A percentile compares a stretch with the other conserved stretches of the same genome.
These are phyloP conservation scores for Mycena rebaudengoi DNA, from an alignment of 768 basidiomycete species.

Conservation along the genomic window DNA sequence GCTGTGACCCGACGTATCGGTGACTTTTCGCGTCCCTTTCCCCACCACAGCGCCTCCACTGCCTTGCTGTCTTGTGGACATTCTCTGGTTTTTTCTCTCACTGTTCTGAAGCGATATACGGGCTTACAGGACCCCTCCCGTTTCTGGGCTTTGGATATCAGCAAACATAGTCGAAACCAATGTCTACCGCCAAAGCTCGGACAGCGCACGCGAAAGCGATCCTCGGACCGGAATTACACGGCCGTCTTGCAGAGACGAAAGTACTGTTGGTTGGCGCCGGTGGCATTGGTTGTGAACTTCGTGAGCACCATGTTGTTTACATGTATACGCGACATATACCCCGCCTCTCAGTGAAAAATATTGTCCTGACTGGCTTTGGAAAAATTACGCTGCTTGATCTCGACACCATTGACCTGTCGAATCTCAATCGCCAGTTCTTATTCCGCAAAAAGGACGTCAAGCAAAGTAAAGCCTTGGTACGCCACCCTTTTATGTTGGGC, in stretches of 20 bases:
- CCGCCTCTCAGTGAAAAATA: constrained; percentile 85
- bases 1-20: too few species aligned
- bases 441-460: constrained; percentile 98
- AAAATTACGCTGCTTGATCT: constrained; percentile 93
- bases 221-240: constrained; percentile 76
- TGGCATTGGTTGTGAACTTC: constrained; percentile 96
- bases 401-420: constrained; percentile 98
- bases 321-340: background rate
- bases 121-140: too few species aligned
- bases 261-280: constrained; percentile 95
- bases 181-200: constrained; percentile 60
- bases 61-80: too few species aligned
- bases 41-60: too few species aligned
- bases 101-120: too few species aligned
- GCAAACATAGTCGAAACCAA: constrained; percentile 22
- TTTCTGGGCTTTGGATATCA: background rate
- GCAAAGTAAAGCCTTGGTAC: constrained; percentile 91
- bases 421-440: constrained; percentile 95
- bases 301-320: constrained; percentile 52
- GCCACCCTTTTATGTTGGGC: constrained; percentile 36
- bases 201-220: constrained; percentile 77
- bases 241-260: constrained; percentile 65
- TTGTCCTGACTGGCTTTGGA: constrained; percentile 92
- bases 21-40: too few species aligned
- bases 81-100: too few species aligned